phyloP scores from a whole-genome alignment of 805 yeast genomes.

The Metschnikowia chrysomelidarum region DNA sequence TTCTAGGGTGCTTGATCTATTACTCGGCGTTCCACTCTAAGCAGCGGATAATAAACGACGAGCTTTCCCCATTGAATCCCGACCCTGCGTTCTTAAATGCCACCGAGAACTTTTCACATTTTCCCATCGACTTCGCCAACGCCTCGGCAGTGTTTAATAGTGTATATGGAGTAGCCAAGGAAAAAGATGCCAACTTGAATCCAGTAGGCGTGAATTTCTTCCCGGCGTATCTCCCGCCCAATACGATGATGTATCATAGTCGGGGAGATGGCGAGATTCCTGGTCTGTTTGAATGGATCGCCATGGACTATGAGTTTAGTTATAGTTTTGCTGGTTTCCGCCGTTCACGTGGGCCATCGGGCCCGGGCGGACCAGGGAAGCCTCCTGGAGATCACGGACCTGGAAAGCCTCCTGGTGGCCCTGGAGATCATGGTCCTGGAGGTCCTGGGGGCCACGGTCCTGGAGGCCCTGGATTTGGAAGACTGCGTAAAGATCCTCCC shows the following conservation, averaged over 20 bases:
- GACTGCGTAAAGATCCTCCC: slow-evolving; percentile 7
- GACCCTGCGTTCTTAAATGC: slow-evolving; percentile 1
- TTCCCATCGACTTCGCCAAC: slow-evolving; percentile 41
- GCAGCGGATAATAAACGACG: not conserved
- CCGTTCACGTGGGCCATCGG: slow-evolving; percentile 6
- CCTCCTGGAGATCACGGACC: slow-evolving; percentile 4
- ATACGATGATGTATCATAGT: slow-evolving; percentile 57
- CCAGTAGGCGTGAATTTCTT: slow-evolving; percentile 58
- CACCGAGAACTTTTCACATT: slow-evolving; percentile 2
- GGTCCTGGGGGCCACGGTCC: no score
- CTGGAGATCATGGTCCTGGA: slow-evolving; percentile 1
- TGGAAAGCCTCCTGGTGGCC: not conserved
- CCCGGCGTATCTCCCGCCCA: slow-evolving; percentile 60
- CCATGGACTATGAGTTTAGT: slow-evolving; percentile 62
- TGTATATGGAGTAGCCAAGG: slow-evolving; percentile 51
- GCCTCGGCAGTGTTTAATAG: slow-evolving; percentile 58
- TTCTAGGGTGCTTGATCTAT: slow-evolving; percentile 1
- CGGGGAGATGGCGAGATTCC: slow-evolving; percentile 44
- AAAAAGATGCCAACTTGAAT: slow-evolving; percentile 48
- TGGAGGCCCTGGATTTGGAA: not conserved
- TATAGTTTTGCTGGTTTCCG: slow-evolving; percentile 43
- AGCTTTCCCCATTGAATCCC: not conserved
- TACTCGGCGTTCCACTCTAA: not conserved
- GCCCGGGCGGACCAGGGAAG: slow-evolving; percentile 1
- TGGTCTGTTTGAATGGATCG: slow-evolving; percentile 55